These are phyloP conservation scores for Phaffomyces thermotolerans DNA, from an alignment of 805 yeast genomes.

Conservation along the genomic window DNA sequence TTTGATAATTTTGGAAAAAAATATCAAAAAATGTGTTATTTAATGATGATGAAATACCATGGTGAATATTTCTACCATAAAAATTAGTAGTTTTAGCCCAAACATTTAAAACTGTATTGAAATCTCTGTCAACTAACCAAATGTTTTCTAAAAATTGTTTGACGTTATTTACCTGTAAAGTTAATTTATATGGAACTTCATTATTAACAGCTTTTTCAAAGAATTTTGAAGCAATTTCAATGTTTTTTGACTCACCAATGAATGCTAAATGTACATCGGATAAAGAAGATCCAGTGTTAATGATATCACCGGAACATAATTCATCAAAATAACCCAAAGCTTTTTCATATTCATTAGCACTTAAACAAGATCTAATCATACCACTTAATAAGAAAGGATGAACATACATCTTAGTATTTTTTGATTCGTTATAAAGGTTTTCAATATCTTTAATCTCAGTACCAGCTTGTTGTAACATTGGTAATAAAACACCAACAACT, in stretches of 20 bases:
- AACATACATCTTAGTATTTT: slow-evolving; percentile 21
- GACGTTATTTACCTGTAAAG: slow-evolving; percentile 66
- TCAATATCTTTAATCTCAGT: slow-evolving; percentile 57
- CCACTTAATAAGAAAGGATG: slow-evolving; percentile 52
- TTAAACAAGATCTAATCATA: slow-evolving; percentile 66
- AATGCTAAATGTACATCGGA: slow-evolving; percentile 72
- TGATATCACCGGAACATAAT: slow-evolving; percentile 44
- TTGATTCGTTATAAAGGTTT: slow-evolving; percentile 43
- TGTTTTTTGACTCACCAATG: slow-evolving; percentile 70
- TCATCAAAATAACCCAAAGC: slow-evolving; percentile 61
- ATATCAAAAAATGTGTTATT: slow-evolving; percentile 62
- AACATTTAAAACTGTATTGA: slow-evolving; percentile 48
- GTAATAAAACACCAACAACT: slow-evolving; percentile 63
- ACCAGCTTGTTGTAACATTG: slow-evolving; percentile 50
- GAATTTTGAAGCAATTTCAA: slow-evolving; percentile 63
- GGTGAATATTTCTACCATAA: slow-evolving; percentile 51
- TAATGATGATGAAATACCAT: slow-evolving; percentile 65
- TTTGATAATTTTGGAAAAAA: slow-evolving; percentile 52
- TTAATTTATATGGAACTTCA: slow-evolving; percentile 66
- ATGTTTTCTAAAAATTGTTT: slow-evolving; percentile 57
- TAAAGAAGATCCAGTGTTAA: slow-evolving; percentile 41
- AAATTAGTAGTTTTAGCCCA: slow-evolving; percentile 58
- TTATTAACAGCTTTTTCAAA: slow-evolving; percentile 64
- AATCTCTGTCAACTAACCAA: slow-evolving; percentile 48
- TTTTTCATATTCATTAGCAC: slow-evolving; percentile 54